A percentile compares a stretch with the other conserved stretches of the same genome.
These are phyloP conservation scores for Gentiana dahurica DNA, from an alignment of 257 asterid species.

Conservation along the genomic window DNA sequence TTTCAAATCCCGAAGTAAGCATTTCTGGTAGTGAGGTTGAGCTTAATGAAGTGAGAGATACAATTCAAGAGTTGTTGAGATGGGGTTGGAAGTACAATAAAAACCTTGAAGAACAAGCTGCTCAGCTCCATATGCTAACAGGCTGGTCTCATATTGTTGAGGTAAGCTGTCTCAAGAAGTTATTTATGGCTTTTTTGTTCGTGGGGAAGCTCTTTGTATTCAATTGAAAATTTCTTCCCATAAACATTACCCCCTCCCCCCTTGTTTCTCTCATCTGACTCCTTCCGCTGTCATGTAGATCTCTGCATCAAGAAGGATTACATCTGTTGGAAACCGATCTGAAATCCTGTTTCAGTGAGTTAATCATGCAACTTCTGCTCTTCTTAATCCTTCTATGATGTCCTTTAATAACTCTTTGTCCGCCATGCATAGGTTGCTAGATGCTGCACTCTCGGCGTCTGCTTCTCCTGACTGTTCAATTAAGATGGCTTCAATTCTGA, in stretches of 20 bases:
- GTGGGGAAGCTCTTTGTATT: background rate
- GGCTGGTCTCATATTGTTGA: conserved; percentile 98
- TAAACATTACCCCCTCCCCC: conserved; percentile 3
- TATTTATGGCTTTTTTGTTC: conserved; percentile 1
- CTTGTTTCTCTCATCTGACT: conserved; percentile 13
- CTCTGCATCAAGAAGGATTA: conserved; percentile 70
- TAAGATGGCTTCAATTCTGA: conserved; percentile 78
- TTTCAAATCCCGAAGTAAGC: conserved; percentile 49
- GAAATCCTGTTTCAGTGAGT: conserved; percentile 82
- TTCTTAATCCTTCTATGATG: conserved; percentile 1
- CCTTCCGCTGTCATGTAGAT: conserved; percentile 32
- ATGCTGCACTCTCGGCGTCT: conserved; percentile 69
- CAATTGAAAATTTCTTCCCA: background rate
- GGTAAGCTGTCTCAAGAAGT: conserved; percentile 25
- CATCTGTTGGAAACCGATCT: conserved; percentile 58
- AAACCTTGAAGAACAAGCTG: conserved; percentile 96
- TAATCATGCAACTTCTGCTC: conserved; percentile 7
- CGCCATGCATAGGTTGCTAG: conserved; percentile 53
- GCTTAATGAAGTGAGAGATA: conserved; percentile 70
- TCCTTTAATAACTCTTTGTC: conserved; percentile 10
- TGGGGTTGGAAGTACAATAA: conserved; percentile 97
- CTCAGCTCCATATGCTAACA: conserved; percentile 89
- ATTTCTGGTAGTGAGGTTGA: conserved; percentile 62
- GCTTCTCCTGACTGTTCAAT: conserved; percentile 83
- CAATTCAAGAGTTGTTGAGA: conserved; percentile 65